Conservation (phyloP, 2,329 filamentous ascomycete genomes). For the Zasmidium cellare region DNA sequence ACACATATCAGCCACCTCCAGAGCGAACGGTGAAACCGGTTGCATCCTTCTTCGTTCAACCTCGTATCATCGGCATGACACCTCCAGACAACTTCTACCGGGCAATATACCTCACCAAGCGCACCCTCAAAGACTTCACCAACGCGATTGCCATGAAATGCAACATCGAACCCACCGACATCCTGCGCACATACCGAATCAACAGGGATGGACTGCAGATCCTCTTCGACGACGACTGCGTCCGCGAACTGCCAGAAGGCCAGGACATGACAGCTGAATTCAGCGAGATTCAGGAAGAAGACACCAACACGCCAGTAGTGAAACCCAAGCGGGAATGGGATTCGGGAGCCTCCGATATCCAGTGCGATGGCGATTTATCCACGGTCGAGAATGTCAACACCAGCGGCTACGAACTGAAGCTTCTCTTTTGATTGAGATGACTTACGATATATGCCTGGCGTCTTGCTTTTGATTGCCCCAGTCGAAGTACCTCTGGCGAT, state of each 20-base stretch:
- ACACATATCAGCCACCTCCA: constrained; percentile 74
- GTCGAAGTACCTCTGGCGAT: background rate
- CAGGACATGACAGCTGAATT: constrained; percentile 81
- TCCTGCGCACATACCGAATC: constrained; percentile 71
- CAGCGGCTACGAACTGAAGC: constrained; percentile 50
- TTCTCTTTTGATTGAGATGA: constrained; percentile 43
- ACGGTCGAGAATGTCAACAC: constrained; percentile 45
- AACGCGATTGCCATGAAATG: constrained; percentile 75
- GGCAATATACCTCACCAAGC: constrained; percentile 80
- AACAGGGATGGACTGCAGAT: constrained; percentile 76
- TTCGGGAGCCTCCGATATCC: constrained; percentile 48
- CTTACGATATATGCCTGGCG: background rate
- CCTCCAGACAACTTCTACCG: constrained; percentile 67
- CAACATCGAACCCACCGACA: constrained; percentile 69
- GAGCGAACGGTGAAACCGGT: constrained; percentile 72
- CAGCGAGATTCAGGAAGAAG: constrained; percentile 59
- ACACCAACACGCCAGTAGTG: constrained; percentile 30
- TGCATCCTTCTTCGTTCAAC: constrained; percentile 83
- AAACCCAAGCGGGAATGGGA: constrained; percentile 54
- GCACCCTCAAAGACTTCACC: constrained; percentile 73
- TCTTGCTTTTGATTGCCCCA: background rate
- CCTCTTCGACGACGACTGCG: constrained; percentile 86
- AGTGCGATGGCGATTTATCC: constrained; percentile 50
- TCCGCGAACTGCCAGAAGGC: constrained; percentile 80
- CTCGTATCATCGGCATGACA: constrained; percentile 51